phyloP scores from a whole-genome alignment of 768 basidiomycete genomes.

The Fistulinella prunicolor region DNA sequence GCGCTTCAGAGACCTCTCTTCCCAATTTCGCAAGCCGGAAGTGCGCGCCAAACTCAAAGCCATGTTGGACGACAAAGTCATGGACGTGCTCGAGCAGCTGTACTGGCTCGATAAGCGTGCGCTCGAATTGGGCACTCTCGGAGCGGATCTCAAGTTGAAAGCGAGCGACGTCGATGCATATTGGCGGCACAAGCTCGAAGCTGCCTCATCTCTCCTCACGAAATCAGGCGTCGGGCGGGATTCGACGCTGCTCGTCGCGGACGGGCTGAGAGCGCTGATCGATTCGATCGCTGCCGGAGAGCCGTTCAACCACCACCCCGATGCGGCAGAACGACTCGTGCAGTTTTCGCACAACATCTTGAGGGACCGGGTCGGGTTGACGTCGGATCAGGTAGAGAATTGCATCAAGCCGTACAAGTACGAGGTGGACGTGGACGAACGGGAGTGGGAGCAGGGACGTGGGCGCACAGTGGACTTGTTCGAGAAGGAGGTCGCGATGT shows the following conservation, averaged over 20 bases:
- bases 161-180: constrained; percentile 81
- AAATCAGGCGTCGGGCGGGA: constrained; percentile 96
- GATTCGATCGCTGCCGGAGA: constrained; percentile 86
- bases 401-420: constrained; percentile 99
- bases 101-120: constrained; percentile 95
- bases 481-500: constrained; percentile 79
- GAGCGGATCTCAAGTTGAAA: constrained; percentile 63
- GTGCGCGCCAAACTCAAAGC: constrained; percentile 85
- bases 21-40: constrained; percentile 84
- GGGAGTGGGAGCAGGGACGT: constrained; percentile 90
- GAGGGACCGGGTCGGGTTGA: constrained; percentile 87
- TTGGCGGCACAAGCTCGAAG: constrained; percentile 96
- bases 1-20: constrained; percentile 81
- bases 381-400: constrained; percentile 99
- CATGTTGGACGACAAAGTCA: constrained; percentile 94
- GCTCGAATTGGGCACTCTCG: constrained; percentile 68
- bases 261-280: constrained; percentile 85
- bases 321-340: constrained; percentile 82
- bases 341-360: constrained; percentile 93
- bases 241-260: constrained; percentile 90
- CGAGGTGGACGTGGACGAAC: constrained; percentile 89
- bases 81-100: constrained; percentile 95
- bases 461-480: constrained; percentile 73
- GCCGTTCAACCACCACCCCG: constrained; percentile 90
- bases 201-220: constrained; percentile 87